phyloP scores from a whole-genome alignment of 1,284 basidiomycete genomes.

The Phaffia rhodozyma region DNA sequence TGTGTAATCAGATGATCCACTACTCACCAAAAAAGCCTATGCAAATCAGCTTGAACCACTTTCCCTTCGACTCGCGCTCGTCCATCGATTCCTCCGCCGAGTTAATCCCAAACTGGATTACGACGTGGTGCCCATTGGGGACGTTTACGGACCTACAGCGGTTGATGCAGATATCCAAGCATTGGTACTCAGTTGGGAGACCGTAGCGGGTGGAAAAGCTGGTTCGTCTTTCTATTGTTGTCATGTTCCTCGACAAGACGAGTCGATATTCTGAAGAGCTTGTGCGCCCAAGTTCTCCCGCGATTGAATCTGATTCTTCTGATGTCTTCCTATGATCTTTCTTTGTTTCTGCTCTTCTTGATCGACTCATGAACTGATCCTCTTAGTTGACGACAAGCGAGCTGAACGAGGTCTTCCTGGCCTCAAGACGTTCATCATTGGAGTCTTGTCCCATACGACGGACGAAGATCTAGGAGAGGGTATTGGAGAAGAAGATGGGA shows the following conservation, averaged over 20 bases:
- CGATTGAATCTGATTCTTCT: background rate
- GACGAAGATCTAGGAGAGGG: constrained; percentile 5
- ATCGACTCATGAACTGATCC: no score
- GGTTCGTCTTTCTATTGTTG: constrained; percentile 40
- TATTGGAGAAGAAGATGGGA: constrained; percentile 3
- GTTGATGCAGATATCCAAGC: constrained; percentile 73
- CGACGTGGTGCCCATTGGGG: constrained; percentile 58
- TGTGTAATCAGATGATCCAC: constrained; percentile 46
- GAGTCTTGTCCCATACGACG: constrained; percentile 44
- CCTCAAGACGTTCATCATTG: constrained; percentile 62
- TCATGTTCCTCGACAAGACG: background rate
- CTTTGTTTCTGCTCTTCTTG: background rate
- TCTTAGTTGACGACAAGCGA: constrained; percentile 54
- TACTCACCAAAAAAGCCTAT: constrained; percentile 65
- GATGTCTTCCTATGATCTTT: constrained; percentile 4
- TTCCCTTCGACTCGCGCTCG: constrained; percentile 43
- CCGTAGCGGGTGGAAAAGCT: constrained; percentile 55
- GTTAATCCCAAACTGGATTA: constrained; percentile 53
- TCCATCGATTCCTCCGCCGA: constrained; percentile 52
- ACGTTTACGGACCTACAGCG: constrained; percentile 78
- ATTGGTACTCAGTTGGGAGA: constrained; percentile 77
- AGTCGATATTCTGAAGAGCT: background rate
- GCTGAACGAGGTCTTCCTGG: constrained; percentile 45
- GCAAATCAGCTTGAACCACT: constrained; percentile 59
- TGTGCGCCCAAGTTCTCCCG: background rate